Base-by-base conservation (phyloP, 2,329 filamentous ascomycete species). In the Dendryphion nanum region DNA sequence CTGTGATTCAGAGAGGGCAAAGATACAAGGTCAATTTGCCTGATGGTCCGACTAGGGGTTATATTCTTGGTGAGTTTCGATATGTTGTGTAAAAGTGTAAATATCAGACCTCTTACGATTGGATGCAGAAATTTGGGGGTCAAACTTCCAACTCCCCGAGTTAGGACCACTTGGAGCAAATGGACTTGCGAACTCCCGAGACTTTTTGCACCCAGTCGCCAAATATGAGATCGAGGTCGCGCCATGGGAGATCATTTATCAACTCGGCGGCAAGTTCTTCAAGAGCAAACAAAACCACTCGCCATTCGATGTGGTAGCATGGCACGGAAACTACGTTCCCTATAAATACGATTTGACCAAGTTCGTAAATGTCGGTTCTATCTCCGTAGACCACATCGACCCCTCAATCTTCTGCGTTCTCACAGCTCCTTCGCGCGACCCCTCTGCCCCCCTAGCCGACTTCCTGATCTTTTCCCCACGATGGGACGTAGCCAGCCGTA, bases 261-360 rank as follows among this genome's bases (percentile, higher is more conserved):
- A 70, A 6, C 66, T 87, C 55, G 79, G 81, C 57, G 82, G 83
- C 48, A 71, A 74, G 32, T 76, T 88, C 35, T 89, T 86, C 66
- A 68, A 70, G 24, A 81, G 82, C 5, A 71, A 61, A 29, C 85
- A 89, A 65, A 62, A 73, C 8, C 86, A 89, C 60, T 83, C 81
- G 0, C 85, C 86, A 0, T 90, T 89, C 53, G 85, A 90, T 51
- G 79, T 90, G 0, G 85, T 89, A 3, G 84, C 82, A 3, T 90
- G 85, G 85, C 85, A 90, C 57, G 86, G 86, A 30, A 85, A 81
- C 46, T 89, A 89, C 66, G 53, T 60, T 44, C 86, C 86, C 0
- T 88, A 81, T 75, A 90, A 90, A 67, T 90, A 90, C 68, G 86
- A 89, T 53, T 75, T 90, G 1, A 83, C 82, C 18, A 79, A 84